These are phyloP conservation scores for Aspergillus hancockii DNA, from an alignment of 495 filamentous ascomycete genomes.

Conservation along the genomic window DNA sequence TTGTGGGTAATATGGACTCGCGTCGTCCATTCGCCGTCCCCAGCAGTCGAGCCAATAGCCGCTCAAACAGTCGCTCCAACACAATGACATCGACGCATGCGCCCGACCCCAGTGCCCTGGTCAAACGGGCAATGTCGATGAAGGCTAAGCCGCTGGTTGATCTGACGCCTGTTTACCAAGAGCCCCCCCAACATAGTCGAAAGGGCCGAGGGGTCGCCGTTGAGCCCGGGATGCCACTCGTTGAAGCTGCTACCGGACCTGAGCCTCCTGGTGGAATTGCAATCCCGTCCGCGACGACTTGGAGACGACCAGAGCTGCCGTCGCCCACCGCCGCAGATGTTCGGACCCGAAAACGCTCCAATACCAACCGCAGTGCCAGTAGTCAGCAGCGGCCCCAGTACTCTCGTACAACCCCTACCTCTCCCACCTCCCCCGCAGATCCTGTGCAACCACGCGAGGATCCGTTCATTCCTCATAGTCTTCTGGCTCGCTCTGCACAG, in stretches of 20 bases:
- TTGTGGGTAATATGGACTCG: constrained; percentile 19
- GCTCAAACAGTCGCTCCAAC: constrained; percentile 35
- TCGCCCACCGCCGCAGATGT: constrained; percentile 13
- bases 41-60: background rate
- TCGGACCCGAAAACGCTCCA: constrained; percentile 32
- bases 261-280: constrained; percentile 46
- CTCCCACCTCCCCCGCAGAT: constrained; percentile 20
- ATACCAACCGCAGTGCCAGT: constrained; percentile 32
- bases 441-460: constrained; percentile 24
- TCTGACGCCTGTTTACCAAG: constrained; percentile 70
- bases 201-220: constrained; percentile 69
- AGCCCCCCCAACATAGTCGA: constrained; percentile 68
- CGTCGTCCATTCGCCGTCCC: constrained; percentile 4
- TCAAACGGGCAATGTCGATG: constrained; percentile 33
- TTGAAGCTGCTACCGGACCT: constrained; percentile 64
- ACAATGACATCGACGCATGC: constrained; percentile 37
- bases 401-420: constrained; percentile 1
- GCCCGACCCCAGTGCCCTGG: constrained; percentile 22
- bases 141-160: constrained; percentile 69
- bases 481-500: constrained; percentile 34
- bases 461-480: constrained; percentile 41
- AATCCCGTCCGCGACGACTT: constrained; percentile 54
- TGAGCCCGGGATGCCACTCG: constrained; percentile 58
- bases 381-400: constrained; percentile 22
- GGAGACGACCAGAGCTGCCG: constrained; percentile 41